Percentiles rank a stretch among this genome's conserved stretches.
Conservation (phyloP, 345 rosid species). For the Xanthoceras sorbifolium region DNA sequence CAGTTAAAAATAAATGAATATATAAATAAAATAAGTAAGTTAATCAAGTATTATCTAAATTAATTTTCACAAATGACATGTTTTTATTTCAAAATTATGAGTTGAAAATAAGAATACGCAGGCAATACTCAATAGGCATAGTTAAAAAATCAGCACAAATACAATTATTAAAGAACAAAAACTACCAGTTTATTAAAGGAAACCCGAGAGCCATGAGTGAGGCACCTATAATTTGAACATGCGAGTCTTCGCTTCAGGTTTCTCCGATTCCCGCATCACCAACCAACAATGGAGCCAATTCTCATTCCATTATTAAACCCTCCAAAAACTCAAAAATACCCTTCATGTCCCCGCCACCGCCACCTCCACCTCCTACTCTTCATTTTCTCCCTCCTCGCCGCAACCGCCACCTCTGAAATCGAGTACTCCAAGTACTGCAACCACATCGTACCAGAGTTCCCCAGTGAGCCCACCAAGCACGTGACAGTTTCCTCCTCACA, state of each 20-base stretch:
- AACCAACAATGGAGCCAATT: conserved; percentile 35
- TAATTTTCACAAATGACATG: too few species aligned
- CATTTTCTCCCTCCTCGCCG: conserved; percentile 24
- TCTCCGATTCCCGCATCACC: neutral
- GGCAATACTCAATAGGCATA: neutral
- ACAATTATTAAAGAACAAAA: too few species aligned
- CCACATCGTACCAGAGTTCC: conserved; percentile 47
- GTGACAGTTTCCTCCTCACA: neutral
- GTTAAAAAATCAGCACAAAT: too few species aligned
- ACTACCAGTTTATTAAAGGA: too few species aligned
- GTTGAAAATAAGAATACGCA: neutral
- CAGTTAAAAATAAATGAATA: too few species aligned
- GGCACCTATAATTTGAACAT: neutral
- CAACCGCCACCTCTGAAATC: conserved; percentile 23
- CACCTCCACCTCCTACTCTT: conserved; percentile 19
- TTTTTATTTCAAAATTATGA: neutral
- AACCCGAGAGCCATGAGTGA: neutral
- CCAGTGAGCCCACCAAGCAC: conserved; percentile 19
- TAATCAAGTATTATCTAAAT: too few species aligned
- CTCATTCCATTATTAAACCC: conserved; percentile 11
- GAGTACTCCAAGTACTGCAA: conserved; percentile 57
- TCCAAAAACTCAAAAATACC: conserved; percentile 19
- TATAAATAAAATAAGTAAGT: too few species aligned
- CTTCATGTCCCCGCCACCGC: neutral
- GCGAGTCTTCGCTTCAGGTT: neutral